Conservation (phyloP, 2,329 filamentous ascomycete genomes). For the Onygena corvina region DNA sequence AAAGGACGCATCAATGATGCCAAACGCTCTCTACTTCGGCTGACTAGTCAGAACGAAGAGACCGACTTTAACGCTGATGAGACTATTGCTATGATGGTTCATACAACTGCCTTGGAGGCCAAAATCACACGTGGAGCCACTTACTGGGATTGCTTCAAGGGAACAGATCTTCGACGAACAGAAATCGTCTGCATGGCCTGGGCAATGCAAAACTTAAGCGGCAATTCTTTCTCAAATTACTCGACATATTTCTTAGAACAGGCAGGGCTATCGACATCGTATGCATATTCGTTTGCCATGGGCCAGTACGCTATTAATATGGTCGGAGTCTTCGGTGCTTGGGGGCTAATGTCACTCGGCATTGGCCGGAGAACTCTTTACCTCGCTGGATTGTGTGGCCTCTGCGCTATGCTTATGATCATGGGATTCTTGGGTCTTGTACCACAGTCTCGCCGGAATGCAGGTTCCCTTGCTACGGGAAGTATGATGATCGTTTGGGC, state of each 20-base stretch:
- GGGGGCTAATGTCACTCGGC: constrained; percentile 64
- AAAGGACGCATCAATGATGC: constrained; percentile 37
- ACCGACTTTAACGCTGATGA: constrained; percentile 69
- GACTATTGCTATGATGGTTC: constrained; percentile 83
- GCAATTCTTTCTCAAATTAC: constrained; percentile 53
- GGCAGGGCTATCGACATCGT: constrained; percentile 40
- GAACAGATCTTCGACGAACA: constrained; percentile 63
- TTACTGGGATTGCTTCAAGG: constrained; percentile 75
- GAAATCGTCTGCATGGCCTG: constrained; percentile 58
- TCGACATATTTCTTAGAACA: constrained; percentile 49
- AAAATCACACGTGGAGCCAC: constrained; percentile 51
- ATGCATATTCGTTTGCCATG: constrained; percentile 46
- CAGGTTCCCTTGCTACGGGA: constrained; percentile 65
- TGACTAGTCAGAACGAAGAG: constrained; percentile 41
- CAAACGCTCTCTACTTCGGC: constrained; percentile 31
- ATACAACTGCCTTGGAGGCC: constrained; percentile 57
- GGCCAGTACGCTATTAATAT: constrained; percentile 58
- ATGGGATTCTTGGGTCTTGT: constrained; percentile 75
- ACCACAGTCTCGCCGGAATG: constrained; percentile 44
- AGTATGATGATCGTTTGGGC: constrained; percentile 76
- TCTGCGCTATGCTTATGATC: constrained; percentile 65
- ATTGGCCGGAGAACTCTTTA: constrained; percentile 67
- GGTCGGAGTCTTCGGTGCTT: constrained; percentile 68
- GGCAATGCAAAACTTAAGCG: constrained; percentile 52
- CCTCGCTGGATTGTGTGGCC: constrained; percentile 58